Percentiles rank a stretch among this genome's conserved stretches.
Evolutionary conservation across 495 filamentous ascomycete species (phyloP).

Genomic region (Rhypophila decipiens): DNA sequence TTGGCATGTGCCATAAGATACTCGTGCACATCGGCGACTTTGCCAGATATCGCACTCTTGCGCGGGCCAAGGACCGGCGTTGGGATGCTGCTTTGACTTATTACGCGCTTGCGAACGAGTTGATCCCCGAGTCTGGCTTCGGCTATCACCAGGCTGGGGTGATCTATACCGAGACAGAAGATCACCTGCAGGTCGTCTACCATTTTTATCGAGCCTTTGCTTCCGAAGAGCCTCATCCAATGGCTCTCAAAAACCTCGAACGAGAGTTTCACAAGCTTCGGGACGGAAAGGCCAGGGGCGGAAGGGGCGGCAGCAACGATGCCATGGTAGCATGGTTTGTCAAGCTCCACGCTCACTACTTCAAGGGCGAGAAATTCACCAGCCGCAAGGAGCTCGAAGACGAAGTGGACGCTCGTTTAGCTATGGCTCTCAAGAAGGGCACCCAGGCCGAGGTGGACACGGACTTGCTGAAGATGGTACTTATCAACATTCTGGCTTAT

Average conservation of each 20-base stretch:
- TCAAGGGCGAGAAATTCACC: constrained; percentile 59
- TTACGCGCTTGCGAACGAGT: constrained; percentile 72
- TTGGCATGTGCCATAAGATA: constrained; percentile 73
- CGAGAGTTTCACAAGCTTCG: constrained; percentile 65
- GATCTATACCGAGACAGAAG: constrained; percentile 65
- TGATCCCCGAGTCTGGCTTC: constrained; percentile 71
- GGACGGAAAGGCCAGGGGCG: constrained; percentile 15
- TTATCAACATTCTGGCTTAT: constrained; percentile 83
- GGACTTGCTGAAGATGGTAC: constrained; percentile 68
- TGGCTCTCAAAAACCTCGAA: constrained; percentile 67
- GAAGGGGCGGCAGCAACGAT: constrained; percentile 17
- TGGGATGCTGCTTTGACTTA: constrained; percentile 79
- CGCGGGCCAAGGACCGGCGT: constrained; percentile 54
- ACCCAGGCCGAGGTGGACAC: constrained; percentile 42
- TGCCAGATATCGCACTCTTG: constrained; percentile 66
- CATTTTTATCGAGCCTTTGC: constrained; percentile 80
- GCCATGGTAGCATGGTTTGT: constrained; percentile 75
- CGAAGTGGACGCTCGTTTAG: constrained; percentile 73
- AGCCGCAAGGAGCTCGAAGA: constrained; percentile 80
- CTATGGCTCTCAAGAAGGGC: constrained; percentile 60
- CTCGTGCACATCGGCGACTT: constrained; percentile 86
- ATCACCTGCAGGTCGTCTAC: constrained; percentile 78
- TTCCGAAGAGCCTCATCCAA: constrained; percentile 63
- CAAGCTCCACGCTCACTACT: constrained; percentile 79
- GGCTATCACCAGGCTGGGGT: constrained; percentile 88